phyloP scores from a whole-genome alignment of 371 early-diverging fungal genomes.

The Neoconidiobolus thromboides region DNA sequence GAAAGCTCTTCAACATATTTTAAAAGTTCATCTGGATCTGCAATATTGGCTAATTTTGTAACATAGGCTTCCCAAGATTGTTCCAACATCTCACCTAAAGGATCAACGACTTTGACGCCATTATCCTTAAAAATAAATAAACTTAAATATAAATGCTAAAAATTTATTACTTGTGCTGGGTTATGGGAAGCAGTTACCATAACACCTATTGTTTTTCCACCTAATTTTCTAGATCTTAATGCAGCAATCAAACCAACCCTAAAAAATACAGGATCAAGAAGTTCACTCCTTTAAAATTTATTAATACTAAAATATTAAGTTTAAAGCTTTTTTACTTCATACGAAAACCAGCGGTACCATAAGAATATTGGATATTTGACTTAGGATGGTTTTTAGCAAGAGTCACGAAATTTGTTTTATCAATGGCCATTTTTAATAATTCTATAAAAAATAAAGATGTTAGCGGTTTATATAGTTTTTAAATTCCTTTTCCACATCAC shows the following conservation, averaged over 20 bases:
- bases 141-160: background rate
- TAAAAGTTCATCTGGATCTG: conserved; percentile 41
- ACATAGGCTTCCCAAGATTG: conserved; percentile 92
- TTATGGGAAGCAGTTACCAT: conserved; percentile 99
- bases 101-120: conserved; percentile 98
- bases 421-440: too few species aligned
- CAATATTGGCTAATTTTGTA: conserved; percentile 80
- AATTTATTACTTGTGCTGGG: conserved; percentile 50
- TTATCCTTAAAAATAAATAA: conserved; percentile 57
- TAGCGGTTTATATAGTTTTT: too few species aligned
- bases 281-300: conserved; percentile 32
- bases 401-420: too few species aligned
- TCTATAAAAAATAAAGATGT: too few species aligned
- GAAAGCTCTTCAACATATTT: conserved; percentile 41
- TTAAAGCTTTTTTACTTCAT: conserved; percentile 33
- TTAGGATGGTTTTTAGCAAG: too few species aligned
- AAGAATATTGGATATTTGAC: conserved; percentile 17
- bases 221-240: conserved; percentile 70
- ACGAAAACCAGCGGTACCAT: conserved; percentile 97
- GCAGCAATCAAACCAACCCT: conserved; percentile 85
- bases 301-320: background rate
- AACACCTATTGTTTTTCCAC: conserved; percentile 83
- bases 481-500: too few species aligned
- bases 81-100: conserved; percentile 96
- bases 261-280: conserved; percentile 82